Evolutionary conservation across 495 filamentous ascomycete species (phyloP), one percentile per base, ranked within the genome.

Genomic region (Penicillium alfredii): DNA sequence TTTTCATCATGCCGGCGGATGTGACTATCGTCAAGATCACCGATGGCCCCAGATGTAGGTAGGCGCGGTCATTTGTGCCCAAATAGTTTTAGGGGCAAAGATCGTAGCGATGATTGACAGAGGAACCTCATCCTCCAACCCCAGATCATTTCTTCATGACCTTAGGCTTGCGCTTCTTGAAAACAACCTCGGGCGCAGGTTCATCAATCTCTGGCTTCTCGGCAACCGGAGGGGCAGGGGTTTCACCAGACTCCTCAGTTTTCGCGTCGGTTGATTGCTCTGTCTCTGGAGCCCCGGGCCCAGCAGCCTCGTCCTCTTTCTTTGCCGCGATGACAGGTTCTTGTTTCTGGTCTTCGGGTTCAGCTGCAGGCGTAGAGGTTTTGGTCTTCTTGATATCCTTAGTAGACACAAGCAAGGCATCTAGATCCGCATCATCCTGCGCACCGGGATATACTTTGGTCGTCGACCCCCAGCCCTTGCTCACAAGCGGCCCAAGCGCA

Each of bases 121-220:
- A n/a, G n/a, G n/a, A n/a, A n/a, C n/a, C n/a, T n/a, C n/a, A n/a
- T n/a, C n/a, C n/a, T n/a, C 28, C 12, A 21, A 13, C 5, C 20
- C 14, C n/a, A 17, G 1, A 7, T 33, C 51, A 68, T 59, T 60
- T 68, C 43, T 52, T 60, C 47, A 84, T 75, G 20, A 78, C 76
- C 57, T 88, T 94, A 1, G 81, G 72, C 54, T 92, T 95, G 44
- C 89, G 77, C 63, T 94, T 94, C 64, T 94, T 96, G 68, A 96
- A 96, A 8, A 92, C 64, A 12, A 90, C 71, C 0, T 63, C 72
- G 3, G 58, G 45, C 4, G 42, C 49, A 21, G 55, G 44, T 8
- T 56, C 51, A 33, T 58, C 54, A 2, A 37, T 51, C 31, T 63
- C 58, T 10, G 43, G 22, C 19, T 62, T 66, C 10, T 59, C 42